These are phyloP conservation scores for Lasiodiplodia sp. DNA, from an alignment of 2,329 filamentous ascomycete species.

Conservation along the genomic window DNA sequence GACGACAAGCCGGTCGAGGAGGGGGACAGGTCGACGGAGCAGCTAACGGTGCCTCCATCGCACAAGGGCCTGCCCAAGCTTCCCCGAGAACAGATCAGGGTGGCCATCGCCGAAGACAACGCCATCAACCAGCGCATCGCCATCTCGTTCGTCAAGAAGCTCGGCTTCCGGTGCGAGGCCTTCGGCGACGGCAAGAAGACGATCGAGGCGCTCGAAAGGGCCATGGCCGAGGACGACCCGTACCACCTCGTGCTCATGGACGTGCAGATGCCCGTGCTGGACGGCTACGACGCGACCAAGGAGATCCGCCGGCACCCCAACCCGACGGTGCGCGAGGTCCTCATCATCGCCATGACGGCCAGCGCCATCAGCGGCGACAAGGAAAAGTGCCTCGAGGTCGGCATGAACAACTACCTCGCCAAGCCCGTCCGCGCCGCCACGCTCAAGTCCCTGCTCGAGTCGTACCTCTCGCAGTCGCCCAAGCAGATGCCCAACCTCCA, in stretches of 20 bases:
- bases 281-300: conserved; percentile 90
- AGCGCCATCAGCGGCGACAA: conserved; percentile 92
- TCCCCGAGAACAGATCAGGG: conserved; percentile 77
- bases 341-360: conserved; percentile 98
- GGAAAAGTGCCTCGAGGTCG: conserved; percentile 92
- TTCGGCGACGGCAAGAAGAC: conserved; percentile 91
- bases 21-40: conserved; percentile 44
- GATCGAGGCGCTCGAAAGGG: conserved; percentile 80
- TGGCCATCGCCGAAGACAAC: conserved; percentile 96
- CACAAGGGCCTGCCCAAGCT: conserved; percentile 74
- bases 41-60: conserved; percentile 42
- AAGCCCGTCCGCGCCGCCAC: conserved; percentile 93
- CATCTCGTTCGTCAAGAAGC: conserved; percentile 84
- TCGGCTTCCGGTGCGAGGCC: conserved; percentile 86
- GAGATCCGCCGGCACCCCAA: conserved; percentile 79
- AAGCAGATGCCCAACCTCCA: conserved; percentile 55
- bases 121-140: conserved; percentile 94
- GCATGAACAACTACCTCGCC: conserved; percentile 97
- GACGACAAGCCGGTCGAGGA: conserved; percentile 52
- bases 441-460: conserved; percentile 81
- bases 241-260: conserved; percentile 94
- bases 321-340: conserved; percentile 77
- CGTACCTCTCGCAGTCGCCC: conserved; percentile 64
- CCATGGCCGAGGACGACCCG: conserved; percentile 73
- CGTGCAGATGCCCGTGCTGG: conserved; percentile 92